Base-by-base conservation (phyloP, 345 rosid genomes). In the thale cress (Arabidopsis thaliana) region DNA sequence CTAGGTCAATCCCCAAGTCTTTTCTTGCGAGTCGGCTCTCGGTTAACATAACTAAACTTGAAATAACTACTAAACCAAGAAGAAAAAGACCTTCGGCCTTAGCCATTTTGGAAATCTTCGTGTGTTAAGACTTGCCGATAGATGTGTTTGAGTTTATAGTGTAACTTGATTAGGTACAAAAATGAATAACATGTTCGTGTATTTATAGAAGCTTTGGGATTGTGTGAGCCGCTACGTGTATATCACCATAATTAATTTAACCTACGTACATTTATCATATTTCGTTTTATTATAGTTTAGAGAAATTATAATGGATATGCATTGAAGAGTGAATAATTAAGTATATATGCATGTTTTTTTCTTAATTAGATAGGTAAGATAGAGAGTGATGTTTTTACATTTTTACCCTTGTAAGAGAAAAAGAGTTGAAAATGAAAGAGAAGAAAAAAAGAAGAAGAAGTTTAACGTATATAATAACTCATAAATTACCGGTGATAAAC, bases 11-110 rank as follows among this genome's bases (percentile, higher is more conserved):
- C 13, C 76, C 87, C 34, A 72, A 77, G 72, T 78, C 82, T 69
- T 82, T 81, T 63, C 82, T 78, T 24, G 83, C 78, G 1, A 78
- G 64, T n/a, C 82, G 68, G 62, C 82, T 63, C 30, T 84, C 83
- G 5, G 74, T 58, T 40, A 79, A 58, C 72, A 79, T 74, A 52
- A 50, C 22, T 10, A 64, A 64, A 78, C 78, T 24, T 51, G 81
- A 52, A 57, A 58, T 63, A 8, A 71, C 74, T 51, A 72, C 37
- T 42, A 78, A 73, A 51, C 69, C 51, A 65, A 72, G 38, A 65
- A 71, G 46, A 59, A 67, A 16, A 11, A 78, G 7, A 72, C 74
- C 51, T 52, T 66, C 59, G 42, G 68, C 55, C 63, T 59, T 78
- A 59, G 69, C 58, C 81, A 72, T 78, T 67, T 72, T 60, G 42